Conservation (phyloP, 2,329 filamentous ascomycete species). For the Sclerotiophoma versabilis region DNA sequence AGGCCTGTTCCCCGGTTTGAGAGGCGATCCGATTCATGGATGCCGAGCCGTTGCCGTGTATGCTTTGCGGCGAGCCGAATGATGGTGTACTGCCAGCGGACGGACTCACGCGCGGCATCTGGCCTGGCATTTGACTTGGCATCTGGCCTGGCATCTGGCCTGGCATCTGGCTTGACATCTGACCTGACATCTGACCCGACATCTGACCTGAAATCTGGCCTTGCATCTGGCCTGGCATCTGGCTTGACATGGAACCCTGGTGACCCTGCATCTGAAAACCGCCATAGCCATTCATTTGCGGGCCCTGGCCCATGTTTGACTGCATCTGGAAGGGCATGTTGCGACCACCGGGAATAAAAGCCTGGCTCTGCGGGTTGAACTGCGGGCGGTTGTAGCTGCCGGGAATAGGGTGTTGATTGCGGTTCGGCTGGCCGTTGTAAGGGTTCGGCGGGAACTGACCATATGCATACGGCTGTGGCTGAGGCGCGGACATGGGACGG, state of each 20-base stretch:
- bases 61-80: constrained; percentile 41
- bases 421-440: constrained; percentile 65
- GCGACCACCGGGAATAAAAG: constrained; percentile 76
- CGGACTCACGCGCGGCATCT: constrained; percentile 41
- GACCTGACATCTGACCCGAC: too few species aligned
- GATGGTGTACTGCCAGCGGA: constrained; percentile 35
- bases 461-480: constrained; percentile 68
- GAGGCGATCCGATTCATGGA: constrained; percentile 36
- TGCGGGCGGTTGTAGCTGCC: constrained; percentile 83
- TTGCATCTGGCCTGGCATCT: constrained; percentile 41
- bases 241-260: constrained; percentile 5
- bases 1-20: constrained; percentile 28
- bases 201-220: too few species aligned
- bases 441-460: constrained; percentile 76
- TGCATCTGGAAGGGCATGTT: constrained; percentile 44
- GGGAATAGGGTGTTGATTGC: constrained; percentile 82
- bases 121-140: too few species aligned
- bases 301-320: constrained; percentile 37
- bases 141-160: too few species aligned
- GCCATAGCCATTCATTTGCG: constrained; percentile 44
- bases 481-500: constrained; percentile 47
- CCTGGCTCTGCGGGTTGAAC: constrained; percentile 94
- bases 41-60: constrained; percentile 26
- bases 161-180: too few species aligned
- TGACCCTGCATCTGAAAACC: constrained; percentile 31